A percentile compares a stretch with the other conserved stretches of the same genome.
phyloP scores from a whole-genome alignment of 495 filamentous ascomycete species.

The Amphirosellinia nigrospora region DNA sequence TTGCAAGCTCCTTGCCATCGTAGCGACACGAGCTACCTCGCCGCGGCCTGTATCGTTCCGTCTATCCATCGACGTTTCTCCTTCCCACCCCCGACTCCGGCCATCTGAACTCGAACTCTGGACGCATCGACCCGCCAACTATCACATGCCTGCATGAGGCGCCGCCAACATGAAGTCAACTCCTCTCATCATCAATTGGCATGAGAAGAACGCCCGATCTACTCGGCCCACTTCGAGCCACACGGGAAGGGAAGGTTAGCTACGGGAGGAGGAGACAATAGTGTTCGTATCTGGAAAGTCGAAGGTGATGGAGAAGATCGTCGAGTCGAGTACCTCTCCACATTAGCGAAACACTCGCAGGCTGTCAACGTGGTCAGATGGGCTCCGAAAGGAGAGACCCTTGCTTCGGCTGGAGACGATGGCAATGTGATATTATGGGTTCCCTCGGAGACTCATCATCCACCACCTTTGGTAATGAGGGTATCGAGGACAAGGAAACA shows the following conservation, averaged over 20 bases:
- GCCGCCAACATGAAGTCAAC: conserved; percentile 79
- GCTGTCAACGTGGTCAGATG: conserved; percentile 98
- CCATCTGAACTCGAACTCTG: background rate
- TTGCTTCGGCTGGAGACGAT: conserved; percentile 95
- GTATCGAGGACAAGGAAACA: conserved; percentile 90
- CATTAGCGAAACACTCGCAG: conserved; percentile 90
- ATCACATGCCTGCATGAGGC: conserved; percentile 29
- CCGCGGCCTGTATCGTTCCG: background rate
- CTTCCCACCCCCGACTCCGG: background rate
- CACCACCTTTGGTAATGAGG: conserved; percentile 77
- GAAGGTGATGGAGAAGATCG: conserved; percentile 85
- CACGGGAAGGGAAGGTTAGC: conserved; percentile 91
- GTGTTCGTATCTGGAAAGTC: conserved; percentile 95
- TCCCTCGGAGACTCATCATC: conserved; percentile 71
- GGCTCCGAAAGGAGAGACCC: conserved; percentile 89
- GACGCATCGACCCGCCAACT: conserved; percentile 12
- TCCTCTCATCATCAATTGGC: conserved; percentile 93
- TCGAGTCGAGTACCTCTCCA: conserved; percentile 88
- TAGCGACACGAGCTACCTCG: background rate
- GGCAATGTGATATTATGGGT: conserved; percentile 97
- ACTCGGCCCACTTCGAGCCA: conserved; percentile 94
- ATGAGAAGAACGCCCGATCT: conserved; percentile 94
- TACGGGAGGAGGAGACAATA: conserved; percentile 95
- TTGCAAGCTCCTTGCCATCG: background rate
- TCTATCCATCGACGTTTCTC: background rate